These are phyloP conservation scores for Pseudohyphozyma bogoriensis DNA, from an alignment of 768 basidiomycete species.

Conservation along the genomic window DNA sequence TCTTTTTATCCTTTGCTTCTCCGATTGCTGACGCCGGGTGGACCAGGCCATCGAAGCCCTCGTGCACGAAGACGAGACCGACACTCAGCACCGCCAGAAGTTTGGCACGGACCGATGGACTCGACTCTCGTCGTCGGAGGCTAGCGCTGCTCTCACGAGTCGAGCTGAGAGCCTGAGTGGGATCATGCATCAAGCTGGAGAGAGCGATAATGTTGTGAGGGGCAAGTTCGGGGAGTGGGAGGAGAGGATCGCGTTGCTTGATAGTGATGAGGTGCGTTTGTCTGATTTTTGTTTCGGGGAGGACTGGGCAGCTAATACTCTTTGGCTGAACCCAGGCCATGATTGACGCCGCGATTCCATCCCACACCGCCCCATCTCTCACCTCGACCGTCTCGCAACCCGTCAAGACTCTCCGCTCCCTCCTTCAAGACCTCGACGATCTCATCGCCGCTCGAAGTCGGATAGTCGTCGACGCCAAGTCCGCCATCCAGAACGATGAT, in stretches of 20 bases:
- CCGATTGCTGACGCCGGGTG: neutral
- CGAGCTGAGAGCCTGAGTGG: conserved; percentile 61
- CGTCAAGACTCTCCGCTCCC: conserved; percentile 62
- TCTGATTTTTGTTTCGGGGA: neutral
- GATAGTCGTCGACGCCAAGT: conserved; percentile 55
- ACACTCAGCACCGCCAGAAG: conserved; percentile 38
- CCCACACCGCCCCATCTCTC: neutral
- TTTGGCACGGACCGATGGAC: conserved; percentile 35
- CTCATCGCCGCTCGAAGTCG: conserved; percentile 53
- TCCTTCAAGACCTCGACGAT: conserved; percentile 71
- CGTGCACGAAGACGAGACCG: conserved; percentile 54
- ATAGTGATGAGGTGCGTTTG: conserved; percentile 50
- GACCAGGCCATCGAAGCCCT: conserved; percentile 79
- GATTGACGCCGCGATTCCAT: conserved; percentile 57
- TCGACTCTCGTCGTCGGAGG: conserved; percentile 63
- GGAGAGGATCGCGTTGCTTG: conserved; percentile 56
- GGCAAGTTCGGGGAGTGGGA: conserved; percentile 88
- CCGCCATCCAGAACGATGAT: conserved; percentile 56
- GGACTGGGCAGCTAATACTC: neutral
- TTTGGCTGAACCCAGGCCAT: conserved; percentile 45
- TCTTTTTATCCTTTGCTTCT: conserved; percentile 6
- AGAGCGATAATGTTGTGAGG: conserved; percentile 65
- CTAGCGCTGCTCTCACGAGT: conserved; percentile 60
- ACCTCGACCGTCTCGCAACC: conserved; percentile 31
- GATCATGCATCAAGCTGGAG: conserved; percentile 61